Evolutionary conservation across 1,284 basidiomycete genomes (phyloP), one percentile per base, ranked within the genome.

Genomic region (Apiotrichum siamense): DNA sequence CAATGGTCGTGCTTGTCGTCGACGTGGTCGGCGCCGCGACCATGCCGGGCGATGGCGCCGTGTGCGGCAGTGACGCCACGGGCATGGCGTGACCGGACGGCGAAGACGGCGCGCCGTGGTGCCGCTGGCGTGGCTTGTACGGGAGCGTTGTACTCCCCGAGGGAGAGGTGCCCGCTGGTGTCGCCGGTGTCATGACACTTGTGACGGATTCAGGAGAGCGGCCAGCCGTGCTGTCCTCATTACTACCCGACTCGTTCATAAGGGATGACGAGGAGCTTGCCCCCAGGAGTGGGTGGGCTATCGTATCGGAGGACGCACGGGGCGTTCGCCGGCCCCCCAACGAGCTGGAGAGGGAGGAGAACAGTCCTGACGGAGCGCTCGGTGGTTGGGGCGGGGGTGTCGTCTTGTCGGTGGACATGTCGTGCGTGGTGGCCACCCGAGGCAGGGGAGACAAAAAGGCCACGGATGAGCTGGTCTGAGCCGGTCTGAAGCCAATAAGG

Each of bases 251-350:
- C 4, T 43, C 41, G 41, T 29, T 43, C 10, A 31, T 29, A 18
- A 43, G 41, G 3, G 41, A 43, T n/a, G n/a, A n/a, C 4, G 26
- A 21, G 2, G 41, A 31, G 18, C 41, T 43, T 10, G 69, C 66
- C 15, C 64, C 69, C 15, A 72, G 59, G 2, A 72, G 60, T 4
- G 69, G 69, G 51, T 72, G 69, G 4, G 68, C 58, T 20, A 72
- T 59, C 23, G 63, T 50, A 33, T 66, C 67, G 15, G 44, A 44
- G 11, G 60, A 42, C 31, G 12, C 23, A 32, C 37, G 43, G 32
- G 41, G 25, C 6, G 31, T 50, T 36, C 49, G 41, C 43, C 67
- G 52, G 15, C 18, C 3, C 27, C 66, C 64, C 6, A 67, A 51
- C 18, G 61, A 24, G 18, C n/a, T n/a, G n/a, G 35, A 61, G 17